Percentiles rank a stretch among this genome's conserved stretches.
These are phyloP conservation scores for Cardiospermum halicacabum DNA, from an alignment of 345 rosid genomes.

Conservation along the genomic window DNA sequence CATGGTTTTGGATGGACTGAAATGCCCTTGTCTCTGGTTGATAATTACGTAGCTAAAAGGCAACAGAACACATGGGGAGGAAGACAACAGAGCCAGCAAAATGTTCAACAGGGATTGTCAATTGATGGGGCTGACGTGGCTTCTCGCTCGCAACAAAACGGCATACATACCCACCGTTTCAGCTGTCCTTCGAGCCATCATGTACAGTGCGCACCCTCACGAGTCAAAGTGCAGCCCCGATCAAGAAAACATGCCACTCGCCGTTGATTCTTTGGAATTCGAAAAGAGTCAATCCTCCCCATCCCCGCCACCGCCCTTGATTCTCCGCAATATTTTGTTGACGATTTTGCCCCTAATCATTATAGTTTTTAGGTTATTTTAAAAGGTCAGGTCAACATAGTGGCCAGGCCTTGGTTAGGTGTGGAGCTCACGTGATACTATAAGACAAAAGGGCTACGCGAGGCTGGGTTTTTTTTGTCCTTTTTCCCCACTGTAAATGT, in stretches of 20 bases:
- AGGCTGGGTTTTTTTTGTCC: constrained; percentile 19
- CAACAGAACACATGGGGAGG: constrained; percentile 27
- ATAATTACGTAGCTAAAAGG: constrained; percentile 57
- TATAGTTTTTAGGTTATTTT: constrained; percentile 22
- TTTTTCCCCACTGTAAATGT: constrained; percentile 29
- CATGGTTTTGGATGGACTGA: not conserved
- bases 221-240: constrained; percentile 87
- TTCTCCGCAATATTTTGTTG: constrained; percentile 10
- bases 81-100: constrained; percentile 59
- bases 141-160: constrained; percentile 91
- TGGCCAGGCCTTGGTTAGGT: not conserved
- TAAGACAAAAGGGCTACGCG: constrained; percentile 25
- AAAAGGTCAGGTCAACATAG: constrained; percentile 8
- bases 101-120: constrained; percentile 94
- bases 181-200: constrained; percentile 84
- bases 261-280: constrained; percentile 94
- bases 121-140: constrained; percentile 99
- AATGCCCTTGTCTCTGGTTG: constrained; percentile 5
- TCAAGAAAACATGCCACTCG: constrained; percentile 99
- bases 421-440: constrained; percentile 43
- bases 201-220: constrained; percentile 85
- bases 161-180: constrained; percentile 96
- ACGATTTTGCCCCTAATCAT: constrained; percentile 35
- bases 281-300: constrained; percentile 43
- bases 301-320: constrained; percentile 10